Evolutionary conservation across 495 filamentous ascomycete genomes (phyloP), one percentile per base, ranked within the genome.

Genomic region (Schizothecium vesticola): DNA sequence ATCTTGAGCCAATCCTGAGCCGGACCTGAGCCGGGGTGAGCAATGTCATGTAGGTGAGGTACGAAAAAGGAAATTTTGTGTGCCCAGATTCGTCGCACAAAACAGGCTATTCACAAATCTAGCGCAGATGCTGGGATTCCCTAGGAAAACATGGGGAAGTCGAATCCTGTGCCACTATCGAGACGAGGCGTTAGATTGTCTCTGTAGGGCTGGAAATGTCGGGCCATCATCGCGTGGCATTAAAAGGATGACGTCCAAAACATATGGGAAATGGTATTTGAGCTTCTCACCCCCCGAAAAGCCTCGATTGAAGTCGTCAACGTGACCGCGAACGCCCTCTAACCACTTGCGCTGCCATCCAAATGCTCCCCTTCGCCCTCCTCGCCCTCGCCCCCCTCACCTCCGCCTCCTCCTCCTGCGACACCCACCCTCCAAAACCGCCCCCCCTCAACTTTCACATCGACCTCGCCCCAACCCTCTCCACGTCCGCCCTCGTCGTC

Each of bases 391-490:
- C 26, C 26, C 6, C 6, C 3, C 26, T 28, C 26, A 28, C 26
- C 6, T n/a, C 43, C 43, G 43, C 43, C 16, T 51, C 31, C 31
- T 4, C 31, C 31, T 33, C 43, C 43, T 51, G 43, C 6, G 43
- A 51, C 16, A 19, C 16, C 16, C 16, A n/a, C 16, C 43, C 43
- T 7, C 36, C 36, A 3, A n/a, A 12, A 3, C 5, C 36, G 12
- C 43, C 43, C 8, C 43, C 43, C 0, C 43, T 51, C 43, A 51
- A 51, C 43, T 51, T 51, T 19, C 43, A 51, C 43, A n/a, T 19
- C 19, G 58, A 63, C 51, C 61, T 68, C 22, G 21, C 43, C 13
- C 28, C 61, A 1, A 64, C 56, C 21, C 67, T 68, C 13, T 68
- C 67, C 13, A 19, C 16, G 1, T 36, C 25, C 26, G 51, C 67